phyloP scores from a whole-genome alignment of 306 rosid genomes.

The Oemleria cerasiformis region DNA sequence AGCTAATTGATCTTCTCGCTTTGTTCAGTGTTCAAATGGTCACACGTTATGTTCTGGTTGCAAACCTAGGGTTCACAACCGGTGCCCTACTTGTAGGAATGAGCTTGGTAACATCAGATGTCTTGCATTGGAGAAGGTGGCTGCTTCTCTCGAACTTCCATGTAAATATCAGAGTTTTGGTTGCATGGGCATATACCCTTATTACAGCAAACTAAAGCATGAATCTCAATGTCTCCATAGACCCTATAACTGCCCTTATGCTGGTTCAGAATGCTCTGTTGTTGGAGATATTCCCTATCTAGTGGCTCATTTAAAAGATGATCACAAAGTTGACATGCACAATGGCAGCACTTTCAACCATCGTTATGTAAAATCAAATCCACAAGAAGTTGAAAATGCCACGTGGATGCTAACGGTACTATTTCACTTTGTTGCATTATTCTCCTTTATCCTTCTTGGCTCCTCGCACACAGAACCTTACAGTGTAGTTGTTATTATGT shows the following conservation, averaged over 20 bases:
- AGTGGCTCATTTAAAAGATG: slow-evolving; percentile 79
- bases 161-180: slow-evolving; percentile 85
- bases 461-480: not conserved
- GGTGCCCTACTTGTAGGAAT: slow-evolving; percentile 93
- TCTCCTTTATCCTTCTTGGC: not conserved
- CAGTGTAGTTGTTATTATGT: not conserved
- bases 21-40: slow-evolving; percentile 88
- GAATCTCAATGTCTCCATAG: slow-evolving; percentile 76
- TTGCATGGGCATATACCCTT: slow-evolving; percentile 80
- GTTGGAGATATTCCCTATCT: slow-evolving; percentile 78
- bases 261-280: slow-evolving; percentile 82
- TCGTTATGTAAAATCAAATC: slow-evolving; percentile 92
- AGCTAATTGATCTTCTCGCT: not conserved
- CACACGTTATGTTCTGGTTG: slow-evolving; percentile 91
- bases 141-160: slow-evolving; percentile 89
- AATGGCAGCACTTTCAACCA: slow-evolving; percentile 92
- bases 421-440: slow-evolving; percentile 9
- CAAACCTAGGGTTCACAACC: slow-evolving; percentile 93
- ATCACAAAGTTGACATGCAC: slow-evolving; percentile 98
- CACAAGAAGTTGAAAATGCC: slow-evolving; percentile 95
- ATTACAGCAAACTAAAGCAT: slow-evolving; percentile 89
- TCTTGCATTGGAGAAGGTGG: slow-evolving; percentile 91
- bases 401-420: slow-evolving; percentile 97
- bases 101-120: slow-evolving; percentile 95
- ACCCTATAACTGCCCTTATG: slow-evolving; percentile 92